A percentile compares a stretch with the other conserved stretches of the same genome.
These are phyloP conservation scores for Fusarium tupiense DNA, from an alignment of 2,329 filamentous ascomycete species.

Conservation along the genomic window DNA sequence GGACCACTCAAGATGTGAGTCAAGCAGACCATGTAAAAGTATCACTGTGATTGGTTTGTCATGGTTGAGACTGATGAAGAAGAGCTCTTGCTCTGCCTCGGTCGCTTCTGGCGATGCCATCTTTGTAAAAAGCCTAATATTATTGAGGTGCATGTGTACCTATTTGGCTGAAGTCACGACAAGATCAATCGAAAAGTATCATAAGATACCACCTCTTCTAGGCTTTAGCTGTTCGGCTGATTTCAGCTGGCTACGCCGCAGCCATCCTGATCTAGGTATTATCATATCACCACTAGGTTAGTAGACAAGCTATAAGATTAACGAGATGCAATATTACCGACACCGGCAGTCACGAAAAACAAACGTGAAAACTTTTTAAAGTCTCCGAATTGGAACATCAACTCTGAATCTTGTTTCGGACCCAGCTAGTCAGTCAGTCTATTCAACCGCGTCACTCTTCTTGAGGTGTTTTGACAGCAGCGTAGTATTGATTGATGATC, in stretches of 20 bases:
- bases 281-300: background rate
- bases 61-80: constrained; percentile 44
- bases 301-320: background rate
- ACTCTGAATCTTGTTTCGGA: background rate
- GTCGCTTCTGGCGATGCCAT: constrained; percentile 3
- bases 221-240: background rate
- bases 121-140: background rate
- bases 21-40: constrained; percentile 47
- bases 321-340: background rate
- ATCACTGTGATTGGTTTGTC: constrained; percentile 44
- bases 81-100: constrained; percentile 33
- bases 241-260: background rate
- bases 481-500: constrained; percentile 8
- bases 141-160: background rate
- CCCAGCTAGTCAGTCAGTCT: background rate
- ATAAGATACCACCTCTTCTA: background rate
- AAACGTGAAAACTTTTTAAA: background rate
- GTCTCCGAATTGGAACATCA: background rate
- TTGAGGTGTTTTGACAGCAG: background rate
- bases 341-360: background rate
- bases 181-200: background rate
- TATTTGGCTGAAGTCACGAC: background rate
- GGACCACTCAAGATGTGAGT: constrained; percentile 48
- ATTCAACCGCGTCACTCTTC: background rate
- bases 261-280: background rate